These are phyloP conservation scores for Geotrichum carabidarum DNA, from an alignment of 1,139 yeast genomes.

Conservation along the genomic window DNA sequence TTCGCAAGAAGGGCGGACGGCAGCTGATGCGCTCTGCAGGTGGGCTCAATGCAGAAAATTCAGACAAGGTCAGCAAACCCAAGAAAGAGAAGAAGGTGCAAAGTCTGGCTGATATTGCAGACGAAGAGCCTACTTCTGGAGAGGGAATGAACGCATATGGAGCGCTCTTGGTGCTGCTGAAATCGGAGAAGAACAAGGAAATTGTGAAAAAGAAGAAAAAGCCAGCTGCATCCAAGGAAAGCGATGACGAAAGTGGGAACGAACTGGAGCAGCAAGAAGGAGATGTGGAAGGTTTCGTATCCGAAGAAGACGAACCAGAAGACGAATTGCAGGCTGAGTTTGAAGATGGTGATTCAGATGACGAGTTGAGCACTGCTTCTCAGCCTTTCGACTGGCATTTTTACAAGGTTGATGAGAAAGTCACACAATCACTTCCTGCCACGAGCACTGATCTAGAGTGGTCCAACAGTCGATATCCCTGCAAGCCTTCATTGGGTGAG, in stretches of 20 bases:
- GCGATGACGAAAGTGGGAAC: slow-evolving; percentile 7
- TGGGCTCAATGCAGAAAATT: not conserved
- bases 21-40: slow-evolving; percentile 8
- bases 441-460: slow-evolving; percentile 14
- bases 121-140: slow-evolving; percentile 13
- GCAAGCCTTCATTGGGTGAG: slow-evolving; percentile 10
- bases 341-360: slow-evolving; percentile 34
- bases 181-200: slow-evolving; percentile 42
- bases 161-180: slow-evolving; percentile 68
- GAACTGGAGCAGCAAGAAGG: slow-evolving; percentile 22
- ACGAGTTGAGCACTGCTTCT: slow-evolving; percentile 37
- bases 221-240: slow-evolving; percentile 10
- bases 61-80: slow-evolving; percentile 7
- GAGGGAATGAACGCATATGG: slow-evolving; percentile 51
- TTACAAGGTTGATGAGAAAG: slow-evolving; percentile 29
- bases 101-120: slow-evolving; percentile 35
- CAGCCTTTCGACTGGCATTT: slow-evolving; percentile 73
- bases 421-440: slow-evolving; percentile 10
- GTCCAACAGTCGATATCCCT: slow-evolving; percentile 11
- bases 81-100: slow-evolving; percentile 27
- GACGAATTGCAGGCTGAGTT: slow-evolving; percentile 33
- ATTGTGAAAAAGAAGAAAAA: slow-evolving; percentile 1
- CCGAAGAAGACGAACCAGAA: slow-evolving; percentile 29
- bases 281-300: slow-evolving; percentile 27
- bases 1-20: slow-evolving; percentile 14